phyloP scores from a whole-genome alignment of 768 basidiomycete species.

The Chalciporus pseudorubinellus region DNA sequence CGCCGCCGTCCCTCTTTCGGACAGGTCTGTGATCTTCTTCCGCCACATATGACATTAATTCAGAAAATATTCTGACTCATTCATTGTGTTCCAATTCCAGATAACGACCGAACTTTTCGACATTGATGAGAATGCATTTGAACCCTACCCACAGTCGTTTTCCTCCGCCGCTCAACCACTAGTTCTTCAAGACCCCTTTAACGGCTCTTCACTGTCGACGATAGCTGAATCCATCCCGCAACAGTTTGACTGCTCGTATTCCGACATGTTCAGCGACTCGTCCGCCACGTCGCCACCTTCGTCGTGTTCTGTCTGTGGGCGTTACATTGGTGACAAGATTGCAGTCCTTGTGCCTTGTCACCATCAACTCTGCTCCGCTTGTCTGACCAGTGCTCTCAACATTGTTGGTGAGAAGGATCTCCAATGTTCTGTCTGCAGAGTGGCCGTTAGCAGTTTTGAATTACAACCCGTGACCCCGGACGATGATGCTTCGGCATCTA shows the following conservation, averaged over 20 bases:
- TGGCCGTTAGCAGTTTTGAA: constrained; percentile 66
- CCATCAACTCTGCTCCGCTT: constrained; percentile 76
- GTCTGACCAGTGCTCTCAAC: constrained; percentile 82
- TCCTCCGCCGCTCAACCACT: constrained; percentile 33
- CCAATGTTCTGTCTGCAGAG: constrained; percentile 78
- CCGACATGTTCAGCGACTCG: constrained; percentile 23
- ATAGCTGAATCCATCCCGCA: constrained; percentile 30
- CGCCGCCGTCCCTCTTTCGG: constrained; percentile 41
- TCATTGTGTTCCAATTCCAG: constrained; percentile 24
- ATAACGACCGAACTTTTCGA: constrained; percentile 62
- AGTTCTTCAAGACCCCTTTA: constrained; percentile 44
- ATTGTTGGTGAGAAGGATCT: constrained; percentile 90
- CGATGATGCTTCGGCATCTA: constrained; percentile 23
- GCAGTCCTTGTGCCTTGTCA: constrained; percentile 72
- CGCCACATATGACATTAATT: constrained; percentile 8
- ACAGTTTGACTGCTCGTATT: constrained; percentile 17
- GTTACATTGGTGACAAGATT: constrained; percentile 39
- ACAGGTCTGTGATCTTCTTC: constrained; percentile 35
- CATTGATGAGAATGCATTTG: constrained; percentile 70
- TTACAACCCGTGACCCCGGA: constrained; percentile 34
- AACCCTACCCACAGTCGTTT: constrained; percentile 44
- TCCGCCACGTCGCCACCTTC: constrained; percentile 15
- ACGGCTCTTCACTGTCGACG: constrained; percentile 32
- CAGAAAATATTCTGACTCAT: constrained; percentile 14
- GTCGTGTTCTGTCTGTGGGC: constrained; percentile 66